Conservation (phyloP, 129 eudicot species). For the Escallonia rubra region DNA sequence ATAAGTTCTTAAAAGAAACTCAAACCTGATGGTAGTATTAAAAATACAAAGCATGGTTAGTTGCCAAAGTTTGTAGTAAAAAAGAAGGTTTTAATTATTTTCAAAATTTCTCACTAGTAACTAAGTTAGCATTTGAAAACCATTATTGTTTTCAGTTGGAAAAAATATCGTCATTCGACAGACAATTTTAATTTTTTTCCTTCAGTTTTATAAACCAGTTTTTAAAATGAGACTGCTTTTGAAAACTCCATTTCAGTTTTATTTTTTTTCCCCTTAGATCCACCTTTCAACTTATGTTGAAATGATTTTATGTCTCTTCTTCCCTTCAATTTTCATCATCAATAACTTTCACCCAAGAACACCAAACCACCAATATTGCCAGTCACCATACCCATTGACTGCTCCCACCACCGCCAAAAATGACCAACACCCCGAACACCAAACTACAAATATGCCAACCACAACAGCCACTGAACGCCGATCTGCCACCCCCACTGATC, state of each 20-base stretch:
- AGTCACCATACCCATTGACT: too few species aligned
- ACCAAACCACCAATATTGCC: too few species aligned
- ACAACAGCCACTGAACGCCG: neutral
- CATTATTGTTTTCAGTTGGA: neutral
- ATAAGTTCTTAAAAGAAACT: neutral
- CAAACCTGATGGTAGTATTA: neutral
- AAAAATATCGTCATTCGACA: neutral
- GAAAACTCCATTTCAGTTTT: neutral
- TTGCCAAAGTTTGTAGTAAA: neutral
- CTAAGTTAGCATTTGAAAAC: neutral
- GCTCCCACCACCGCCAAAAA: neutral
- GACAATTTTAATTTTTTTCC: too few species aligned
- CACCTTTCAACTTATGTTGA: too few species aligned
- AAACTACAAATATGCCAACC: neutral
- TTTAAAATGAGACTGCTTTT: too few species aligned
- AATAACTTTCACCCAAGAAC: too few species aligned
- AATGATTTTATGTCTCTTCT: too few species aligned
- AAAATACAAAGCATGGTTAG: neutral
- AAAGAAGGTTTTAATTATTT: neutral
- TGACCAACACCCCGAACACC: neutral
- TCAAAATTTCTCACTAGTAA: neutral
- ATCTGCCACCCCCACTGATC: too few species aligned
- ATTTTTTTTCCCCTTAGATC: too few species aligned
- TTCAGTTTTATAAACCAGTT: too few species aligned
- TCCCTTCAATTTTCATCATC: too few species aligned